phyloP scores from a whole-genome alignment of 2,329 filamentous ascomycete species.

The Diaporthe sp. region DNA sequence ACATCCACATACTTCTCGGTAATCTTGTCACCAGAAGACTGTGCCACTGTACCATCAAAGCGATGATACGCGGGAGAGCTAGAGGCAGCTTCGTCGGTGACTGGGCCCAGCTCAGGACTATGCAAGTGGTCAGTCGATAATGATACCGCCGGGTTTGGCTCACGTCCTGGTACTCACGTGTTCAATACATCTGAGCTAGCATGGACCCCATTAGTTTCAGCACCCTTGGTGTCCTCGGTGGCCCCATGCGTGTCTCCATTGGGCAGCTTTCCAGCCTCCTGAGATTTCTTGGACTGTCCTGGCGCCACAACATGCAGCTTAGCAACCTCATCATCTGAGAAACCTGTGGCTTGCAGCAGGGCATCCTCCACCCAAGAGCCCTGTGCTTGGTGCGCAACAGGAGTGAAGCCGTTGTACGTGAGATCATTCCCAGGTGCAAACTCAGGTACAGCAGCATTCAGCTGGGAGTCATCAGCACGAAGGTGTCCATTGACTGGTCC shows the following conservation, averaged over 20 bases:
- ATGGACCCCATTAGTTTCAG: conserved; percentile 38
- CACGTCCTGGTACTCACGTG: conserved; percentile 32
- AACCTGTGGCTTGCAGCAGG: conserved; percentile 50
- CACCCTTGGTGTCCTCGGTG: conserved; percentile 17
- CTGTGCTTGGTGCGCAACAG: neutral
- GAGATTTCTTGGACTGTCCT: conserved; percentile 20
- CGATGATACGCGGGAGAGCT: conserved; percentile 35
- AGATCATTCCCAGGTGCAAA: conserved; percentile 61
- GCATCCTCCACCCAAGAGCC: conserved; percentile 21
- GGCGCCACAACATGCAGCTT: conserved; percentile 47
- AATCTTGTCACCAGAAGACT: conserved; percentile 41
- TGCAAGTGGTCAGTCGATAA: conserved; percentile 30
- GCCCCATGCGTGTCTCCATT: conserved; percentile 31
- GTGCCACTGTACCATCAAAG: conserved; percentile 33
- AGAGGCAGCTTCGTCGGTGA: conserved; percentile 21
- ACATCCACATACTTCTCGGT: conserved; percentile 52
- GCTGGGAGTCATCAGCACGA: conserved; percentile 60
- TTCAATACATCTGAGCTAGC: conserved; percentile 12
- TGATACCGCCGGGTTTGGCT: neutral
- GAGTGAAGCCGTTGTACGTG: conserved; percentile 6
- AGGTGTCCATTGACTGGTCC: conserved; percentile 55
- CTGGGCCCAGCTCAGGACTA: conserved; percentile 37
- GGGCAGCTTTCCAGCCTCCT: conserved; percentile 21
- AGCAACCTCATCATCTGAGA: conserved; percentile 49
- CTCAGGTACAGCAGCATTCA: conserved; percentile 75